Evolutionary conservation across 139 green algal genomes (phyloP).

Genomic region (Diplosphaera chodatii): DNA sequence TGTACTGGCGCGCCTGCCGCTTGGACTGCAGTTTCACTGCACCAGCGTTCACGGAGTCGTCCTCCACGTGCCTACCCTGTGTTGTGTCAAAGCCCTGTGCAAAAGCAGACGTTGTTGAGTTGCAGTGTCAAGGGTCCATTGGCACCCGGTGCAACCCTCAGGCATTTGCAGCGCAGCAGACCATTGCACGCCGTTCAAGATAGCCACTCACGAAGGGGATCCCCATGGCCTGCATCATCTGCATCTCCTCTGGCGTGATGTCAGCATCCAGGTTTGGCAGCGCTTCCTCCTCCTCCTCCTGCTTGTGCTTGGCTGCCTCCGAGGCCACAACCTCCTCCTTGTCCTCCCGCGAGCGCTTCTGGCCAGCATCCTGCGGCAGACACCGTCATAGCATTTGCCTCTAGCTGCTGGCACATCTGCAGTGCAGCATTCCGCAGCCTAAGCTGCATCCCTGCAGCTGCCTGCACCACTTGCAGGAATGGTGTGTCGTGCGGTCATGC

Average conservation of each 20-base stretch:
- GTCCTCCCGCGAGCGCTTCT: not conserved
- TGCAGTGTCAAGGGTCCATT: too few relatives aligned
- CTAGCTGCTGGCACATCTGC: too few relatives aligned
- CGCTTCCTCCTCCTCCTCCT: not conserved
- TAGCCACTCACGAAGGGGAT: slow-evolving; percentile 62
- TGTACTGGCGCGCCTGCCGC: slow-evolving; percentile 80
- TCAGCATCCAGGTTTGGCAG: slow-evolving; percentile 58
- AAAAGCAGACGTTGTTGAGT: too few relatives aligned
- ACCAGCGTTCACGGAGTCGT: slow-evolving; percentile 56
- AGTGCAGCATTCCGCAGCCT: not conserved
- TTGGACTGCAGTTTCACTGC: slow-evolving; percentile 64
- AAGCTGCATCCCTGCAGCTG: too few relatives aligned
- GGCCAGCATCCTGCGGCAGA: not conserved
- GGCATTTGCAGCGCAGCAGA: too few relatives aligned
- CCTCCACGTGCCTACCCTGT: slow-evolving; percentile 68
- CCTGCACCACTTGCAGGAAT: not conserved
- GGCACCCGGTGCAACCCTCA: too few relatives aligned
- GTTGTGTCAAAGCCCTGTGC: slow-evolving; percentile 75
- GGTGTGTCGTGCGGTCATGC: not conserved
- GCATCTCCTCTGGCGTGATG: slow-evolving; percentile 72
- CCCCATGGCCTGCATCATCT: slow-evolving; percentile 83
- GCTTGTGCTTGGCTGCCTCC: too few relatives aligned
- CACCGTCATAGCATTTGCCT: too few relatives aligned
- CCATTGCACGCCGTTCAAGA: too few relatives aligned
- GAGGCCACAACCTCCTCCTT: not conserved